Conservation (phyloP, 2,329 filamentous ascomycete genomes). For the Fusarium sacchari region DNA sequence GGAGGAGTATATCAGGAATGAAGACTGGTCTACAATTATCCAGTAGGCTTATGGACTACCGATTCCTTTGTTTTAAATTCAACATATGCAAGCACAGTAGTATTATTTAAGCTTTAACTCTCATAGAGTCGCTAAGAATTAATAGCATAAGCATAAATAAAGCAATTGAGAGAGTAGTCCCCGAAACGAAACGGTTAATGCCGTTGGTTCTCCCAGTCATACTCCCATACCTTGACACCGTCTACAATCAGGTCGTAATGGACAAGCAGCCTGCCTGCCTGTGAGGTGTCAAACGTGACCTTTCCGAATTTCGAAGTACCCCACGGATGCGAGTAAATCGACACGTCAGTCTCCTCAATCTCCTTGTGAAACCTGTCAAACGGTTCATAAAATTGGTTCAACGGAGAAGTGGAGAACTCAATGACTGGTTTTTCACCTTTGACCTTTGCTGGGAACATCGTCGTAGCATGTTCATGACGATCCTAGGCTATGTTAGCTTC, state of each 20-base stretch:
- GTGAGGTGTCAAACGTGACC: background rate
- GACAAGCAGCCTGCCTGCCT: fast-evolving
- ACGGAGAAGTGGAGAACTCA: background rate
- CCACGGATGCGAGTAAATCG: background rate
- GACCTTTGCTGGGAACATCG: background rate
- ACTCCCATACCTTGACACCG: background rate
- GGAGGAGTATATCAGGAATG: background rate
- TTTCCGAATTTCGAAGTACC: background rate
- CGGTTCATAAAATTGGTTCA: background rate
- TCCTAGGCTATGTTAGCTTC: background rate
- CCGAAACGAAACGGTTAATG: fast-evolving
- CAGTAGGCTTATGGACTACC: no score
- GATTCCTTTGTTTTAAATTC: no score
- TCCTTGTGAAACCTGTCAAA: background rate
- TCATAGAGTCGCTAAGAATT: no score
- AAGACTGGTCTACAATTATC: background rate
- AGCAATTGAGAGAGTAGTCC: no score
- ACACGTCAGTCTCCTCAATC: background rate
- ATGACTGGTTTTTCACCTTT: background rate
- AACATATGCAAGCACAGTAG: no score
- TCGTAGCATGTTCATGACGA: background rate
- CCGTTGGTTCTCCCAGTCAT: background rate
- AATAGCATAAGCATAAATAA: no score
- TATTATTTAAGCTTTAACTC: no score
- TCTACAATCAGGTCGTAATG: background rate